phyloP scores from a whole-genome alignment of 176 grass and related monocot species.

The Cymbopogon citratus region DNA sequence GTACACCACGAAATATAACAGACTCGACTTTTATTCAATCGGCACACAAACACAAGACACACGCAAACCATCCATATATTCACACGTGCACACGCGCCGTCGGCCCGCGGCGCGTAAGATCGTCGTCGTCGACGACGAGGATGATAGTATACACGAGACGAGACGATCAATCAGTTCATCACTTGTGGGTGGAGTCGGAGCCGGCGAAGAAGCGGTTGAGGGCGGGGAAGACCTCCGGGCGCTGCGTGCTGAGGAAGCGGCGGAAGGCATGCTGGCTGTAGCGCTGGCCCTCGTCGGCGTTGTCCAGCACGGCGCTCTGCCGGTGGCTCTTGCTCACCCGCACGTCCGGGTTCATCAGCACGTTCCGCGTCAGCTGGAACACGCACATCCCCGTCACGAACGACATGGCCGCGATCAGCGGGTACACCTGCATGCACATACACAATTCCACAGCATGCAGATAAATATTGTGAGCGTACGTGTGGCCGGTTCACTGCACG shows the following conservation, averaged over 20 bases:
- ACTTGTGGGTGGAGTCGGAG: neutral
- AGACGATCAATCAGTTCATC: neutral
- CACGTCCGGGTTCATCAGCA: conserved; percentile 74
- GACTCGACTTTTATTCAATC: too few relatives aligned
- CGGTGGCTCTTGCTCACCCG: conserved; percentile 61
- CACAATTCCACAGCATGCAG: neutral
- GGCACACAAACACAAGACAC: too few relatives aligned
- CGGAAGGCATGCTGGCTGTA: conserved; percentile 70
- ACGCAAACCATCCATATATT: too few relatives aligned
- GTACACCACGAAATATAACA: too few relatives aligned
- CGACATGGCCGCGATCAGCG: conserved; percentile 71
- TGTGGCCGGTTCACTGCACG: neutral
- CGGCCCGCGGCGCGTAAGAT: too few relatives aligned
- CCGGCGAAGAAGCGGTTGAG: conserved; percentile 63
- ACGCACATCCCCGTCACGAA: conserved; percentile 68
- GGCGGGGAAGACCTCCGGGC: conserved; percentile 62
- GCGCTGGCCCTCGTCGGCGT: conserved; percentile 59
- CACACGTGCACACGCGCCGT: too few relatives aligned
- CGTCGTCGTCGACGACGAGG: neutral
- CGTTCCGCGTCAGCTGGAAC: conserved; percentile 70
- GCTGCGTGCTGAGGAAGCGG: conserved; percentile 49
- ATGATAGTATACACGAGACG: too few relatives aligned
- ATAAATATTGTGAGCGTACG: neutral
- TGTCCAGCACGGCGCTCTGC: conserved; percentile 53
- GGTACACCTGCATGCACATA: conserved; percentile 59